Evolutionary conservation across 2,329 filamentous ascomycete genomes (phyloP).

Genomic region (Lojkania enalia): DNA sequence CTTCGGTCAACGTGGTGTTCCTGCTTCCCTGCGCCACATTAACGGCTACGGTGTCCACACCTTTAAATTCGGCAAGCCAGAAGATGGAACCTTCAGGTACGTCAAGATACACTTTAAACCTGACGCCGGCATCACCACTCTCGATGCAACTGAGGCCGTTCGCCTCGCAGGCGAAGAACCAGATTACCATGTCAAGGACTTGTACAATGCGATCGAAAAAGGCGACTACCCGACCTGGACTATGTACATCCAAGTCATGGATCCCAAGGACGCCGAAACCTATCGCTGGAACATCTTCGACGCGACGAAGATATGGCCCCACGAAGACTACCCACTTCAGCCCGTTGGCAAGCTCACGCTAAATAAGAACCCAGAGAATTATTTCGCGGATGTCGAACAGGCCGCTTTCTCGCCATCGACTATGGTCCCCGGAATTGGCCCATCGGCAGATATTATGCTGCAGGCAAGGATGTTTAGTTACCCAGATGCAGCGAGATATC

Average conservation of each 20-base stretch:
- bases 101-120: slow-evolving; percentile 57
- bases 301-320: slow-evolving; percentile 59
- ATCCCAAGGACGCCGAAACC: slow-evolving; percentile 54
- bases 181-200: slow-evolving; percentile 44
- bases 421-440: slow-evolving; percentile 65
- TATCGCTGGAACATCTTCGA: slow-evolving; percentile 59
- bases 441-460: slow-evolving; percentile 64
- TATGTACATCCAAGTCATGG: slow-evolving; percentile 59
- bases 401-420: slow-evolving; percentile 67
- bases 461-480: slow-evolving; percentile 67
- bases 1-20: slow-evolving; percentile 56
- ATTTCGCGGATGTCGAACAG: slow-evolving; percentile 72
- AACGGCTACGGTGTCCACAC: slow-evolving; percentile 56
- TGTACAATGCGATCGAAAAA: slow-evolving; percentile 51
- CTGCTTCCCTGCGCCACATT: slow-evolving; percentile 51
- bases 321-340: slow-evolving; percentile 53
- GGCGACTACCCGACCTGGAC: slow-evolving; percentile 57
- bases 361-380: slow-evolving; percentile 62
- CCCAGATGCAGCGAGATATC: slow-evolving; percentile 58
- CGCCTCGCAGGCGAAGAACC: slow-evolving; percentile 42
- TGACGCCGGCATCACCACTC: slow-evolving; percentile 51
- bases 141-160: slow-evolving; percentile 45
- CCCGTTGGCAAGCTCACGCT: slow-evolving; percentile 57
- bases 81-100: slow-evolving; percentile 55
- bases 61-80: slow-evolving; percentile 31